A percentile compares a stretch with the other conserved stretches of the same genome.
These are phyloP conservation scores for Carex littledalei DNA, from an alignment of 176 grass and related monocot genomes.

Conservation along the genomic window DNA sequence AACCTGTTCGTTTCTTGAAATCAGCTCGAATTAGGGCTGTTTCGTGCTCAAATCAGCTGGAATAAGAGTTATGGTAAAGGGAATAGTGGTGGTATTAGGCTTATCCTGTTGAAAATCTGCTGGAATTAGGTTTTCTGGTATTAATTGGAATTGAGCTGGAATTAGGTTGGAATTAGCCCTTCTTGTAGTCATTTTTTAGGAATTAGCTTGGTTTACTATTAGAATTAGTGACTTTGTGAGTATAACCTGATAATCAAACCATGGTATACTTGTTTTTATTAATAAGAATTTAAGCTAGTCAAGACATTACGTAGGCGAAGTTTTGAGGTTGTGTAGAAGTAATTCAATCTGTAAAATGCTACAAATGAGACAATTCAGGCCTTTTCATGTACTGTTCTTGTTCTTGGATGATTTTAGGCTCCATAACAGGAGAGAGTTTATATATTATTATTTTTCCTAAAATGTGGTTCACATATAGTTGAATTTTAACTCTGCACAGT, in stretches of 20 bases:
- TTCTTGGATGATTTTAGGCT: not conserved
- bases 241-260: not conserved
- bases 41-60: not conserved
- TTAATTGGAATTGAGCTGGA: constrained; percentile 10
- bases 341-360: not conserved
- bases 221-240: not conserved
- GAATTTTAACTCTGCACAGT: not conserved
- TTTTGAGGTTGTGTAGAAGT: not conserved
- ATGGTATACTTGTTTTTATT: not conserved
- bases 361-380: not conserved
- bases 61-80: not conserved
- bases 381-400: not conserved
- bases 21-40: constrained; percentile 16
- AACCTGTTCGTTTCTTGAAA: not conserved
- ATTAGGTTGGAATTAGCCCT: not conserved
- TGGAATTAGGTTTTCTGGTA: not conserved
- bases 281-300: not conserved
- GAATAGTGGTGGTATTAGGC: not conserved
- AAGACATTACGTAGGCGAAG: not conserved
- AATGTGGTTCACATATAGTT: not conserved
- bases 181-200: not conserved
- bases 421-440: not conserved
- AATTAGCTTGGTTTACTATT: not conserved
- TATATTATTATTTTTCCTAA: not conserved
- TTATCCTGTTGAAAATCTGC: not conserved